phyloP scores from a whole-genome alignment of 371 early-diverging fungal genomes.

The Mucor circinelloides region DNA sequence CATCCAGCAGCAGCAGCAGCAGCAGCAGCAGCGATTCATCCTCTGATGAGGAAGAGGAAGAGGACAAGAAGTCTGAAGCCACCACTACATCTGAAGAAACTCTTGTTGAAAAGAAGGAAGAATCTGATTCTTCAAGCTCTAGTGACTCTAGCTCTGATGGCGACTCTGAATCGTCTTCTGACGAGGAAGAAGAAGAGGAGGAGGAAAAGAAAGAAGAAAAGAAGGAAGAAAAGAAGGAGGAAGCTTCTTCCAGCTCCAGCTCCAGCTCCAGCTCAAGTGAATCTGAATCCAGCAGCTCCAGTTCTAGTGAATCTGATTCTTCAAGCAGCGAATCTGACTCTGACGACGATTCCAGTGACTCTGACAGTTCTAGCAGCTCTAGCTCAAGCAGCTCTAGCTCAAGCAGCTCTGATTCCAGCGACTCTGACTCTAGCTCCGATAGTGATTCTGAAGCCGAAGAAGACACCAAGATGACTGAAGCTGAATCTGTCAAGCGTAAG shows the following conservation, averaged over 20 bases:
- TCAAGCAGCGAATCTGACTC: constrained; percentile 10
- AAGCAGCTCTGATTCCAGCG: constrained; percentile 18
- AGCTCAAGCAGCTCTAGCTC: constrained; percentile 10
- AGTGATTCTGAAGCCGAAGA: not conserved
- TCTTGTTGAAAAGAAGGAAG: not conserved
- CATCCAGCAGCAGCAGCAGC: constrained; percentile 8
- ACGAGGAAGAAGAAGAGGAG: constrained; percentile 18
- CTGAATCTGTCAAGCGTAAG: constrained; percentile 32
- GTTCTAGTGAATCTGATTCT: constrained; percentile 27
- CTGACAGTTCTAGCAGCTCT: not conserved
- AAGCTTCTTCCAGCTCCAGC: constrained; percentile 16
- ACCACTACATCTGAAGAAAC: not conserved
- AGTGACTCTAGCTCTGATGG: constrained; percentile 19
- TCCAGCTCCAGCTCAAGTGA: constrained; percentile 28
- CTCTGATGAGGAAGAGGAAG: constrained; percentile 19
- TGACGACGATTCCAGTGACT: not conserved
- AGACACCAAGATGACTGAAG: constrained; percentile 9
- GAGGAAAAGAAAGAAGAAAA: constrained; percentile 12
- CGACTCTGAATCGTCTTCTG: constrained; percentile 21
- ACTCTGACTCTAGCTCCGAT: constrained; percentile 3
- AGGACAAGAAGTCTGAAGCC: constrained; percentile 17
- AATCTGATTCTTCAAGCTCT: constrained; percentile 1
- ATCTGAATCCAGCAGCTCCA: constrained; percentile 19
- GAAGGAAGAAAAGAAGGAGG: constrained; percentile 15
- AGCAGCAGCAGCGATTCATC: constrained; percentile 24